Conservation (phyloP, 805 yeast species). For the Candida yuanshanica region DNA sequence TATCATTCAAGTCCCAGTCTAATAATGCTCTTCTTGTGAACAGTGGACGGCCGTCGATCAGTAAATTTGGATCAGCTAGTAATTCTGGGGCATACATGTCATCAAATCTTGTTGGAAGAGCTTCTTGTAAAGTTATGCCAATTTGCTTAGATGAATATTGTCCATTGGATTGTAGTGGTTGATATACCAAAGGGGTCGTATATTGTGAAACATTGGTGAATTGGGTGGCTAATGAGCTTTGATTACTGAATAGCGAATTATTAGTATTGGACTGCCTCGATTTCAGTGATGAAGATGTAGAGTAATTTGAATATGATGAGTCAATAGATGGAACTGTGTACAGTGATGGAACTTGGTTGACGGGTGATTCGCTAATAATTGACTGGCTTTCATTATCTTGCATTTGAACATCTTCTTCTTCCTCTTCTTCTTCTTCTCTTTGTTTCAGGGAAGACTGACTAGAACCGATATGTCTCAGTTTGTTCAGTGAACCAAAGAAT, state of each 20-base stretch:
- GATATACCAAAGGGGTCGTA: slow-evolving; percentile 3
- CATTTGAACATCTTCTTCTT: slow-evolving; percentile 13
- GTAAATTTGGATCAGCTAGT: slow-evolving; percentile 36
- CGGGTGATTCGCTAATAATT: slow-evolving; percentile 2
- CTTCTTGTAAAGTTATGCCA: slow-evolving; percentile 37
- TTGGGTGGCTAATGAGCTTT: slow-evolving; percentile 15
- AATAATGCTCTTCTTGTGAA: slow-evolving; percentile 58
- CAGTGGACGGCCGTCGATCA: slow-evolving; percentile 54
- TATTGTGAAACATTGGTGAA: slow-evolving; percentile 11
- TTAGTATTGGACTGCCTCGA: slow-evolving; percentile 6
- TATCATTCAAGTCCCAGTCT: slow-evolving; percentile 70
- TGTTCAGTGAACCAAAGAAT: slow-evolving; percentile 10
- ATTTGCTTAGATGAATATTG: slow-evolving; percentile 5
- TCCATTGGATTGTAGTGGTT: slow-evolving; percentile 5
- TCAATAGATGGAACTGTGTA: slow-evolving; percentile 22
- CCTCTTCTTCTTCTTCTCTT: slow-evolving; percentile 3
- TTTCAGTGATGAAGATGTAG: slow-evolving; percentile 6
- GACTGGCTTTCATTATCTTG: slow-evolving; percentile 6
- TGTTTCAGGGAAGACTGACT: slow-evolving; percentile 5
- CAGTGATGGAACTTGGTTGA: slow-evolving; percentile 15
- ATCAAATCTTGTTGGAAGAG: slow-evolving; percentile 44
- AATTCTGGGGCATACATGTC: slow-evolving; percentile 58
- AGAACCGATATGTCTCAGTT: slow-evolving; percentile 10
- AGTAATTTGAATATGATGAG: slow-evolving; percentile 9
- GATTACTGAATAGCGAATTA: slow-evolving; percentile 18